Evolutionary conservation across 352 stramenopile species (phyloP).

Genomic region (Globisporangium apiculatum): DNA sequence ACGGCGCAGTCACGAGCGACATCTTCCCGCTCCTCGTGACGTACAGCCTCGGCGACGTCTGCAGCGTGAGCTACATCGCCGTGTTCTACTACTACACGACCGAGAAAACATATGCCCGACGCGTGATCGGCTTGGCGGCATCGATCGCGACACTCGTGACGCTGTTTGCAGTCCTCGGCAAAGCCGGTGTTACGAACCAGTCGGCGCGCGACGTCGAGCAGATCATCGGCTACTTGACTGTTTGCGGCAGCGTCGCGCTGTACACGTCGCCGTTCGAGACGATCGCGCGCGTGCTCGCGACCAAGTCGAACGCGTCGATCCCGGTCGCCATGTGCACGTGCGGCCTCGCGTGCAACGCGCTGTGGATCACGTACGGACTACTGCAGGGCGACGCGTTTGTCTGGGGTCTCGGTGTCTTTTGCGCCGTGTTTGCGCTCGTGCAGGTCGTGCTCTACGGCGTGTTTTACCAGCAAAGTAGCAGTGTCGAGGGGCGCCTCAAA

Average conservation of each 20-base stretch:
- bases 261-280: constrained; percentile 33
- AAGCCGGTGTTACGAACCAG: constrained; percentile 20
- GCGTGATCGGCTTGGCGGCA: background rate
- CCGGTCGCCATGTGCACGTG: constrained; percentile 38
- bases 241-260: constrained; percentile 5
- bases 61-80: constrained; percentile 16
- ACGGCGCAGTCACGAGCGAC: constrained; percentile 9
- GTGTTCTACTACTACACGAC: constrained; percentile 16
- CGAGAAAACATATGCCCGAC: constrained; percentile 6
- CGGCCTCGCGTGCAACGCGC: constrained; percentile 27
- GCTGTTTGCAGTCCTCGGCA: constrained; percentile 21
- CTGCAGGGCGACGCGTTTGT: constrained; percentile 10
- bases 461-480: constrained; percentile 2
- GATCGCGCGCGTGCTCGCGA: constrained; percentile 27
- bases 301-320: constrained; percentile 36
- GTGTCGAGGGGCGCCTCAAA: too few species aligned
- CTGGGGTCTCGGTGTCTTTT: constrained; percentile 17
- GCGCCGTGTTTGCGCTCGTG: constrained; percentile 8
- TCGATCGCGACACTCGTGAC: constrained; percentile 5
- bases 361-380: constrained; percentile 15
- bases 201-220: constrained; percentile 10
- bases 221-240: constrained; percentile 13
- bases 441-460: constrained; percentile 4
- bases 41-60: constrained; percentile 18
- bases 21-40: constrained; percentile 11